These are phyloP conservation scores for Fusarium subglutinans DNA, from an alignment of 2,329 filamentous ascomycete genomes.

Conservation along the genomic window DNA sequence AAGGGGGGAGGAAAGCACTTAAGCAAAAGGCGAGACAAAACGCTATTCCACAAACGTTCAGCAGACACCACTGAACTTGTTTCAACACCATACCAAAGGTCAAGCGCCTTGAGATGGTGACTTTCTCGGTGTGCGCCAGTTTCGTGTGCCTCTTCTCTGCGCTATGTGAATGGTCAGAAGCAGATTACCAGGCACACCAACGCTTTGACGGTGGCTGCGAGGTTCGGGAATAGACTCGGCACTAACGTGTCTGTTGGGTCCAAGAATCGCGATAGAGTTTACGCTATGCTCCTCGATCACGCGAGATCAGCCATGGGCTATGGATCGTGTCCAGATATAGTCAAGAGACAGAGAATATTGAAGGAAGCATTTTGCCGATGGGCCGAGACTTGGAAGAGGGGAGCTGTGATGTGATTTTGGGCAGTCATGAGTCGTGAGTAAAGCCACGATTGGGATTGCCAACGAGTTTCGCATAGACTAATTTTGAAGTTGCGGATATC, in stretches of 20 bases:
- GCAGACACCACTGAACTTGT: neutral
- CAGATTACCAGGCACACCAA: neutral
- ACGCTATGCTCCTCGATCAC: accelerated
- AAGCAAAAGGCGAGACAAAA: neutral
- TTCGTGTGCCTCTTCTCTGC: neutral
- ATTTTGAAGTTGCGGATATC: too few species aligned
- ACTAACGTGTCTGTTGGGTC: neutral
- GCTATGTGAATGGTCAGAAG: neutral
- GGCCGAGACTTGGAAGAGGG: neutral
- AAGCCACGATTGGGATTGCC: neutral
- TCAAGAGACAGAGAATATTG: neutral
- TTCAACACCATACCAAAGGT: neutral
- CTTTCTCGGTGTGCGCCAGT: neutral
- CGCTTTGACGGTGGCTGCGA: neutral
- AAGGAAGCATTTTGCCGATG: neutral
- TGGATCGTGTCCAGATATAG: neutral
- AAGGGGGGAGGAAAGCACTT: neutral
- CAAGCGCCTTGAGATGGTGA: neutral
- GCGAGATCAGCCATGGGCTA: neutral
- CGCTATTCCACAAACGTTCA: neutral
- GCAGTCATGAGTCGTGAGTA: neutral
- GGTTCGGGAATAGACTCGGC: neutral
- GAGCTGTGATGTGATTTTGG: neutral
- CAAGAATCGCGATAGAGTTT: neutral
- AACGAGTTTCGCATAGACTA: too few species aligned